These are phyloP conservation scores for Boletus rubescentipes DNA, from an alignment of 768 basidiomycete genomes.

Conservation along the genomic window DNA sequence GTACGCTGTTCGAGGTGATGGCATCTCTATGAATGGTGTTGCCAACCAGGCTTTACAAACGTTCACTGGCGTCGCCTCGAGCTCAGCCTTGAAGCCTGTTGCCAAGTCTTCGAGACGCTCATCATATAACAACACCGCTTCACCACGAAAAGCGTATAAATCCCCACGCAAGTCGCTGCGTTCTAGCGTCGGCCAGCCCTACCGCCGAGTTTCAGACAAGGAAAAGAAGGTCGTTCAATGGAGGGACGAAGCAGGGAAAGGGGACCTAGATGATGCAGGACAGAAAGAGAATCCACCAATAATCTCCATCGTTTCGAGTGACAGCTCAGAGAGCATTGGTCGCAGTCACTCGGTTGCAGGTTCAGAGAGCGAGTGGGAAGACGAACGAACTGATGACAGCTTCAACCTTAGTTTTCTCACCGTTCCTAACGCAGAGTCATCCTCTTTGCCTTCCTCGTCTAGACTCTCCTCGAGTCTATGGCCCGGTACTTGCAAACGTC, in stretches of 20 bases:
- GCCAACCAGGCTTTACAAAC: conserved; percentile 44
- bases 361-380: conserved; percentile 89
- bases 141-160: conserved; percentile 52
- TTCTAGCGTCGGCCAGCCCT: conserved; percentile 60
- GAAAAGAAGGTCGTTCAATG: conserved; percentile 82
- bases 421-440: conserved; percentile 11
- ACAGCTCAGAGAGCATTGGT: conserved; percentile 35
- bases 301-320: conserved; percentile 34
- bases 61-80: conserved; percentile 47
- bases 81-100: conserved; percentile 47
- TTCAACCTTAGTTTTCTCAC: conserved; percentile 54
- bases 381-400: conserved; percentile 83
- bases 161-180: conserved; percentile 75
- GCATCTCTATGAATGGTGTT: conserved; percentile 46
- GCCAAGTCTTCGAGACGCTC: conserved; percentile 42
- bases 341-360: conserved; percentile 49
- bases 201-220: conserved; percentile 63
- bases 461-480: conserved; percentile 17
- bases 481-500: conserved; percentile 37
- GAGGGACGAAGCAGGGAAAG: conserved; percentile 85
- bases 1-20: conserved; percentile 44
- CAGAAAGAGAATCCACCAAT: conserved; percentile 24
- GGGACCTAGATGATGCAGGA: conserved; percentile 67
- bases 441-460: conserved; percentile 41
- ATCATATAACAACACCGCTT: conserved; percentile 39